phyloP scores from a whole-genome alignment of 371 early-diverging fungal species.

The Rhizopus microsporus region DNA sequence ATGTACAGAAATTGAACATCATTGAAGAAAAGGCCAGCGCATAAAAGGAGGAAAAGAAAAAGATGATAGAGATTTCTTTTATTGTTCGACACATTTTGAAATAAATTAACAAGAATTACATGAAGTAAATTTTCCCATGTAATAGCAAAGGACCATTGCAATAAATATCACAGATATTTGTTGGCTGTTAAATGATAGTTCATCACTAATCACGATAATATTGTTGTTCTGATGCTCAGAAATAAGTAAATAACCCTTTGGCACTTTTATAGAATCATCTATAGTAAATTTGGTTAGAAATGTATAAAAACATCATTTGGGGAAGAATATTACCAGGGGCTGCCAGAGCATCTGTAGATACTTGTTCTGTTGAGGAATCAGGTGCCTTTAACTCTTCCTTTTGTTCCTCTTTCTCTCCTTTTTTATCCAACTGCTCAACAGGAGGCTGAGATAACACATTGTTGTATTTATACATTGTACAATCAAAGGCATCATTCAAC shows the following conservation, averaged over 20 bases:
- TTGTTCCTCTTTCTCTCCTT: background rate
- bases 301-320: too few relatives aligned
- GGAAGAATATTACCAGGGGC: background rate
- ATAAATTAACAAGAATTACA: slow-evolving; percentile 15
- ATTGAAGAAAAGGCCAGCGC: slow-evolving; percentile 40
- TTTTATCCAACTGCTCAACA: background rate
- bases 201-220: slow-evolving; percentile 48
- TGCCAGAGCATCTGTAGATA: background rate
- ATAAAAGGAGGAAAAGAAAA: background rate
- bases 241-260: slow-evolving; percentile 49
- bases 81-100: background rate
- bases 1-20: slow-evolving; percentile 59
- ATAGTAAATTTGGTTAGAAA: too few relatives aligned
- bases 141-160: slow-evolving; percentile 53
- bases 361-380: background rate
- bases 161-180: slow-evolving; percentile 51
- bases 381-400: slow-evolving; percentile 1
- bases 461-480: slow-evolving; percentile 10
- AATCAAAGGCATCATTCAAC: background rate
- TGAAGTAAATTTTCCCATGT: slow-evolving; percentile 54
- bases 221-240: slow-evolving; percentile 49
- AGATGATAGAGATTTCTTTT: background rate
- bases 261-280: slow-evolving; percentile 24
- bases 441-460: slow-evolving; percentile 2
- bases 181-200: slow-evolving; percentile 52